phyloP scores from a whole-genome alignment of 331 rosid species.

The Quercus lobata region DNA sequence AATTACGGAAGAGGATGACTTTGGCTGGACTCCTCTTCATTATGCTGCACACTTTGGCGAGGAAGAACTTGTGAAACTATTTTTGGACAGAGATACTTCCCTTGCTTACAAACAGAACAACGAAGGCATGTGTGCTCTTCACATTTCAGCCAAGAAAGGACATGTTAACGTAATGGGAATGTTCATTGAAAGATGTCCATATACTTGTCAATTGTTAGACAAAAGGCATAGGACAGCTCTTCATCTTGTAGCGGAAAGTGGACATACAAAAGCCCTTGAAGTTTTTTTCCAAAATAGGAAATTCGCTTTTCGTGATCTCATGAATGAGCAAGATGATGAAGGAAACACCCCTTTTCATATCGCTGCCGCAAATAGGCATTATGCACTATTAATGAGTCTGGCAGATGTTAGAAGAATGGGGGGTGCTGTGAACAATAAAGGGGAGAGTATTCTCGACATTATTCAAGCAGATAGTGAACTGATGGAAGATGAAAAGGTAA shows the following conservation, averaged over 20 bases:
- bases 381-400: not conserved
- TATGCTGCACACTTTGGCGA: too few species aligned
- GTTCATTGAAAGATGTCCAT: not conserved
- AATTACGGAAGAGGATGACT: too few species aligned
- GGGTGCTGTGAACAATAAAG: not conserved
- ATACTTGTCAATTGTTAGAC: not conserved
- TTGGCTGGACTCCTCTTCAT: too few species aligned
- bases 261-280: not conserved
- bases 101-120: not conserved
- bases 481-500: not conserved
- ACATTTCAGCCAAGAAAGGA: not conserved
- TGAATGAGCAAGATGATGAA: not conserved
- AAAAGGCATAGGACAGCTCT: not conserved
- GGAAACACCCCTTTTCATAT: slow-evolving; percentile 9
- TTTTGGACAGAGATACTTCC: not conserved
- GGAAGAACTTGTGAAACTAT: too few species aligned
- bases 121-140: not conserved
- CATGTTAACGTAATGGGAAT: not conserved
- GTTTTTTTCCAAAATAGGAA: too few species aligned
- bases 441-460: not conserved
- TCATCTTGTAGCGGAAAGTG: not conserved
- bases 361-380: not conserved
- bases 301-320: not conserved
- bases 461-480: not conserved
- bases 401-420: not conserved